Percentiles rank a stretch among this genome's conserved stretches.
phyloP scores from a whole-genome alignment of 345 rosid genomes.

The Adansonia digitata region DNA sequence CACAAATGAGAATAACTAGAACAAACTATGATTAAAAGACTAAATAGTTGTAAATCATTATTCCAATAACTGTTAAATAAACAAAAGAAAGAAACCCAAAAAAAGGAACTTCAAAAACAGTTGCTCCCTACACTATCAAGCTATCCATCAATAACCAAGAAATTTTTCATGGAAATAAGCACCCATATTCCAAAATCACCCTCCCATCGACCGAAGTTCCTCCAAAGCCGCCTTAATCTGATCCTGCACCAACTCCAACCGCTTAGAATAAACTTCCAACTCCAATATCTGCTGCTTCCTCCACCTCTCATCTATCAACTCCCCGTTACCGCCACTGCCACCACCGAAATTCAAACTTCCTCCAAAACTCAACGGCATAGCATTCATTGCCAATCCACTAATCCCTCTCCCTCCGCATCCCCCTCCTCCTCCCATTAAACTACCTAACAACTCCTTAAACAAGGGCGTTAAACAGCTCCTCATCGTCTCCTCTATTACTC shows the following conservation, averaged over 20 bases:
- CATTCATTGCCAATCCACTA: conserved; percentile 36
- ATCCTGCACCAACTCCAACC: conserved; percentile 91
- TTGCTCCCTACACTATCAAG: conserved; percentile 26
- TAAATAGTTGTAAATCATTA: conserved; percentile 36
- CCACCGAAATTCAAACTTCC: conserved; percentile 13
- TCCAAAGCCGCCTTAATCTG: conserved; percentile 71
- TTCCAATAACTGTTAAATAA: conserved; percentile 29
- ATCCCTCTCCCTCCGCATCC: conserved; percentile 28
- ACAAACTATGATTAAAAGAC: conserved; percentile 19
- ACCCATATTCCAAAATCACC: conserved; percentile 25
- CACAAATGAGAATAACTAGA: conserved; percentile 6
- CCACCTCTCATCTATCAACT: conserved; percentile 77
- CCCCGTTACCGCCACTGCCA: conserved; percentile 30
- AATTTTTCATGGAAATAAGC: conserved; percentile 13
- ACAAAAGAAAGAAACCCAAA: background rate
- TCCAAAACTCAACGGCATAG: conserved; percentile 30
- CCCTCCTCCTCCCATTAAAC: conserved; percentile 27
- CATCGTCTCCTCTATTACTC: conserved; percentile 72
- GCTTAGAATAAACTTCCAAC: conserved; percentile 82
- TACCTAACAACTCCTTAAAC: conserved; percentile 67
- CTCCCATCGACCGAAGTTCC: conserved; percentile 58
- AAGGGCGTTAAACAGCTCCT: conserved; percentile 69
- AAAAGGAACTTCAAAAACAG: conserved; percentile 15
- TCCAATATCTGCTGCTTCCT: conserved; percentile 96
- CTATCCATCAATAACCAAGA: conserved; percentile 17